phyloP scores from a whole-genome alignment of 1,284 basidiomycete species.

The Volvariella surrecta region DNA sequence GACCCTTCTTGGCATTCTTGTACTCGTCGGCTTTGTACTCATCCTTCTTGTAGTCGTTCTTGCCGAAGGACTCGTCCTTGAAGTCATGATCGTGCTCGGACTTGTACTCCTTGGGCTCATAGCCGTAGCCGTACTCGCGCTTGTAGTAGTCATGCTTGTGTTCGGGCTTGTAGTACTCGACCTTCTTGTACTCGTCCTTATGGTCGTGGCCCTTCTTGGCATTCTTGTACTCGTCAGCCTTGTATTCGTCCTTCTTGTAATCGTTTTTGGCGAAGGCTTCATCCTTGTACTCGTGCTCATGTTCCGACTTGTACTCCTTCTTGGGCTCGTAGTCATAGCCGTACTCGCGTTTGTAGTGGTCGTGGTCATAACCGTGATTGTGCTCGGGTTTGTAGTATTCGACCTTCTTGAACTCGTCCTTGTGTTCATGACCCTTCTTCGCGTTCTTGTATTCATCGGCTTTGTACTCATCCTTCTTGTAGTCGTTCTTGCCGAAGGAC shows the following conservation, averaged over 20 bases:
- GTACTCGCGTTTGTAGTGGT: background rate
- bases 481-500: no score
- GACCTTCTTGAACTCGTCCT: no score
- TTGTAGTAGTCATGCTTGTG: background rate
- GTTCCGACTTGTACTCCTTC: no score
- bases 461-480: no score
- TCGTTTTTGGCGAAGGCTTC: no score
- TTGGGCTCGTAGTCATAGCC: background rate
- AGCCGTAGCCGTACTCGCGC: constrained; percentile 1
- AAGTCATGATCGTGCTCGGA: background rate
- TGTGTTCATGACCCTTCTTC: no score
- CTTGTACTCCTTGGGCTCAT: background rate
- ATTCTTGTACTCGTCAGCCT: no score
- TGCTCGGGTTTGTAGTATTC: no score
- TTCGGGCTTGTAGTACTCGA: background rate
- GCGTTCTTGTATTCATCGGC: no score
- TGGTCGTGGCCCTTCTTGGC: no score
- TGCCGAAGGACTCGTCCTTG: background rate
- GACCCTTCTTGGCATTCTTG: constrained; percentile 1
- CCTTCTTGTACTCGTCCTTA: background rate
- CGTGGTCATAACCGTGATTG: background rate
- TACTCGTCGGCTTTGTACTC: background rate
- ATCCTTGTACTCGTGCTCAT: background rate
- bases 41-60: background rate
- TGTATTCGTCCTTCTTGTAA: constrained; percentile 1